Conservation (phyloP, 1,284 basidiomycete species). For the Heterobasidion occidentale region DNA sequence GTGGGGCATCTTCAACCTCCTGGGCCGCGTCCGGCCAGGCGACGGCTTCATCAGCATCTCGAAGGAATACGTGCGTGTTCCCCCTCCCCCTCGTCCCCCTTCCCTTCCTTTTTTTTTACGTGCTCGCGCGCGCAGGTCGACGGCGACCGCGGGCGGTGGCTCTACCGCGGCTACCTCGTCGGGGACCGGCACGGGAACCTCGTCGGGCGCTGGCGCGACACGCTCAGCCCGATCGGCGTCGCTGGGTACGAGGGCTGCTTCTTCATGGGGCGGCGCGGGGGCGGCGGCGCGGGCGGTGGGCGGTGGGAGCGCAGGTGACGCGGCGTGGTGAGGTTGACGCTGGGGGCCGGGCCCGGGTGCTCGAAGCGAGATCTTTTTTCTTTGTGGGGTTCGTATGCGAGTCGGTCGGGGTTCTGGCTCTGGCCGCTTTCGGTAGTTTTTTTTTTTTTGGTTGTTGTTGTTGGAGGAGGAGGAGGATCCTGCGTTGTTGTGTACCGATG, state of each 20-base stretch:
- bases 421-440: too few relatives aligned
- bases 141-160: conserved; percentile 65
- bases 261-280: conserved; percentile 57
- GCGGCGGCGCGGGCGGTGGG: conserved; percentile 8
- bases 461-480: too few relatives aligned
- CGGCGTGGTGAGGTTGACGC: too few relatives aligned
- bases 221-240: conserved; percentile 44
- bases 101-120: background rate
- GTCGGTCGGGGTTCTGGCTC: too few relatives aligned
- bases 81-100: background rate
- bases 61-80: conserved; percentile 65
- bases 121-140: conserved; percentile 22
- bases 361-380: background rate
- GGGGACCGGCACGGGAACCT: conserved; percentile 56
- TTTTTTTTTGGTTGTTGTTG: too few relatives aligned
- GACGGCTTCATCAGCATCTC: conserved; percentile 66
- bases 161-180: conserved; percentile 70
- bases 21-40: conserved; percentile 59
- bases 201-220: conserved; percentile 71
- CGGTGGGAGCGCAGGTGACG: too few relatives aligned
- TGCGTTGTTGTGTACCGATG: too few relatives aligned
- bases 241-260: conserved; percentile 73
- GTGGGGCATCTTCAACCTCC: conserved; percentile 70
- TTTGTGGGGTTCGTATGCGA: background rate
- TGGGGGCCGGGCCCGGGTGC: too few relatives aligned